Base-by-base conservation (phyloP, 352 stramenopile genomes). In the Pythium volutum region DNA sequence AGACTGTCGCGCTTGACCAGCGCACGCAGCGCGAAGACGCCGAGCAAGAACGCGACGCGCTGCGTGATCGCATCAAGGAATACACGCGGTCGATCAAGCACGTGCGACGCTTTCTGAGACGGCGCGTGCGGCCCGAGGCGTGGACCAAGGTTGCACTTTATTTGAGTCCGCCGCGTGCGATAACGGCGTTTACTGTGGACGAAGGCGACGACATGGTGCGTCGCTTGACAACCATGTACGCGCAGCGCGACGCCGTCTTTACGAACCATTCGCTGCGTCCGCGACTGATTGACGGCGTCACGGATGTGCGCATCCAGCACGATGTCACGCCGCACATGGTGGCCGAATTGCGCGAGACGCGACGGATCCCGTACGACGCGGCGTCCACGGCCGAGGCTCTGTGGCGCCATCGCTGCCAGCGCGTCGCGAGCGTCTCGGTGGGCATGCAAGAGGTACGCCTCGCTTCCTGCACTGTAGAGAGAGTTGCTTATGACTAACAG, bases 321-420 rank as follows among this genome's bases (percentile, higher is more conserved):
- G 36, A 43, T 8, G n/a, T 43, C 11, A 20, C 36, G 14, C 7
- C 18, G 6, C 7, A 6, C 16, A 36, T 27, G 23, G 33, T 31
- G 10, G 29, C 53, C 6, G 55, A 62, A n/a, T 10, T 55, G 9
- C 25, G 55, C 3, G 57, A 64, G 18, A 18, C 47, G 15, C 34
- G 57, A 8, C 47, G 57, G 16, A 25, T 64, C 26, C 57, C 57
- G 14, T 64, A 58, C 20, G 49, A 50, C 16, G 46, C 50, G n/a
- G 11, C 31, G 4, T 18, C 27, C 4, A 57, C 48, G 10, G 57
- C 57, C n/a, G 29, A 49, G 18, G 57, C 57, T 1, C n/a, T 64
- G 18, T 64, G 57, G 57, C 16, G 7, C 6, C 9, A 20, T 18
- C 36, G 36, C 15, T 15, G n/a, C 14, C 16, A 43, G 7, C 14